Conservation (phyloP, 768 basidiomycete genomes). For the Suillus tomentosus region DNA sequence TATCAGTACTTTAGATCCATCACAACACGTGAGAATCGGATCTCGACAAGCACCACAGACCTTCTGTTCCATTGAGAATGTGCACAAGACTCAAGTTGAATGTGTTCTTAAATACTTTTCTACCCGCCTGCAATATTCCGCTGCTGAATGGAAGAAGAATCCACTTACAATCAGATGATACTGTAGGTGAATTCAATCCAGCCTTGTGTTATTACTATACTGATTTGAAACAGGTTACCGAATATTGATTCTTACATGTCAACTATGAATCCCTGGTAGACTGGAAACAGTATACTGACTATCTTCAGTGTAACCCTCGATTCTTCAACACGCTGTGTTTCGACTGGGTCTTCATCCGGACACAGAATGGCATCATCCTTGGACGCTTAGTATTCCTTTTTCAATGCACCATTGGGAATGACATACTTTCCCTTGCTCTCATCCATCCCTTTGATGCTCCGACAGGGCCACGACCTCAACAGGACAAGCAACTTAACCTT, state of each 20-base stretch:
- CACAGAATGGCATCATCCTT: slow-evolving; percentile 16
- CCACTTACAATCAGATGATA: slow-evolving; percentile 8
- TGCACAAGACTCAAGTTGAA: slow-evolving; percentile 6
- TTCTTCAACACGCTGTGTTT: slow-evolving; percentile 31
- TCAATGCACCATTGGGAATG: slow-evolving; percentile 14
- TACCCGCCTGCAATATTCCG: not conserved
- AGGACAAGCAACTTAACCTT: slow-evolving; percentile 28
- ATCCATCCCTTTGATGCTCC: slow-evolving; percentile 24
- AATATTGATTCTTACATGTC: slow-evolving; percentile 27
- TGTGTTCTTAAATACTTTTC: not conserved
- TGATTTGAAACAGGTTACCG: slow-evolving; percentile 23
- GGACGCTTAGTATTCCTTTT: slow-evolving; percentile 24
- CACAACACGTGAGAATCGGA: slow-evolving; percentile 6
- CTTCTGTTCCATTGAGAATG: slow-evolving; percentile 4
- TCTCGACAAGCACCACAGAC: not conserved
- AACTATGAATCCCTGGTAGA: slow-evolving; percentile 30
- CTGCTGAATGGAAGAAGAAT: slow-evolving; percentile 5
- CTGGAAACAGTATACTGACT: slow-evolving; percentile 30
- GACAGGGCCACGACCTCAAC: slow-evolving; percentile 4
- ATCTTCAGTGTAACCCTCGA: slow-evolving; percentile 30
- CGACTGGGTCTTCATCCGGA: slow-evolving; percentile 33
- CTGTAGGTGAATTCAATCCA: not conserved
- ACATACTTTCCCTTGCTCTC: slow-evolving; percentile 2
- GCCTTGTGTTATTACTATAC: not conserved
- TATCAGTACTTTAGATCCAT: not conserved